Evolutionary conservation across 768 basidiomycete species (phyloP).

Genomic region (Serendipita sp.): DNA sequence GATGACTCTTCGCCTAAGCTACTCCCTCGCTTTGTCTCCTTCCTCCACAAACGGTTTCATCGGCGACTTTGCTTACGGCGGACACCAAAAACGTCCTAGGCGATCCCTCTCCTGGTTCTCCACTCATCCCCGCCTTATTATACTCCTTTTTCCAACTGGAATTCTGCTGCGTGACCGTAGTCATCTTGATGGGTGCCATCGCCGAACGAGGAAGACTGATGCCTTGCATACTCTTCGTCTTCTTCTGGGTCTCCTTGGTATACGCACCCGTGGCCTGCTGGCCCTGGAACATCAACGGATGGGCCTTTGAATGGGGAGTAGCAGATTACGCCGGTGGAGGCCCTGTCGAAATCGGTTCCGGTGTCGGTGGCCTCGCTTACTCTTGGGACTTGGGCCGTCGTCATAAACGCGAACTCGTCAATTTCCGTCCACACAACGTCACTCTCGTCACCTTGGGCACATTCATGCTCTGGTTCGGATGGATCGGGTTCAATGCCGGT

Average conservation of each 20-base stretch:
- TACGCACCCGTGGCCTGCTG: conserved; percentile 81
- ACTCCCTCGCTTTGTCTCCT: conserved; percentile 70
- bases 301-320: conserved; percentile 74
- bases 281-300: conserved; percentile 69
- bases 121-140: conserved; percentile 64
- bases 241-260: conserved; percentile 74
- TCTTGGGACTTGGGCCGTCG: conserved; percentile 77
- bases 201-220: conserved; percentile 72
- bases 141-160: conserved; percentile 83
- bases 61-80: conserved; percentile 67
- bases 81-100: conserved; percentile 52
- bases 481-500: conserved; percentile 81
- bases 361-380: conserved; percentile 71
- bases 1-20: conserved; percentile 59
- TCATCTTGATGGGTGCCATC: conserved; percentile 57
- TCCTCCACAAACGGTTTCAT: conserved; percentile 61
- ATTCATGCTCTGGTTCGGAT: conserved; percentile 73
- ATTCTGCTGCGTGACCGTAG: conserved; percentile 68
- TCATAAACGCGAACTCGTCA: conserved; percentile 49
- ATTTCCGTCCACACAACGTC: conserved; percentile 82
- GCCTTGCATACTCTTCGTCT: conserved; percentile 66
- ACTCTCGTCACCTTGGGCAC: conserved; percentile 71
- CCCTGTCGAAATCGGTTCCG: conserved; percentile 77
- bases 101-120: conserved; percentile 60
- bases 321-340: conserved; percentile 86